These are phyloP conservation scores for Pichia deserticola DNA, from an alignment of 805 yeast genomes.

Conservation along the genomic window DNA sequence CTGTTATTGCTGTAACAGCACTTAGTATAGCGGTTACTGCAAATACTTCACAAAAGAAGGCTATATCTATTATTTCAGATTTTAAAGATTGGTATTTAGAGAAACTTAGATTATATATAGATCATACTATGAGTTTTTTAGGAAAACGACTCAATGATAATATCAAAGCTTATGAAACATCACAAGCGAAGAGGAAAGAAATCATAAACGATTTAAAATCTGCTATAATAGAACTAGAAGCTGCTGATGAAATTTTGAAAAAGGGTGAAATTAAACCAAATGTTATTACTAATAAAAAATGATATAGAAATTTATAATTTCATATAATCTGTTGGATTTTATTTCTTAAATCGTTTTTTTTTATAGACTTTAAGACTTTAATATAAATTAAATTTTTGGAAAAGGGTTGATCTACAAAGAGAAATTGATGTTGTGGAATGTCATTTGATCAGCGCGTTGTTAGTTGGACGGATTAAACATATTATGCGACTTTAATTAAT, in stretches of 20 bases:
- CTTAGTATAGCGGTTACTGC: slow-evolving; percentile 24
- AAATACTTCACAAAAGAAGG: slow-evolving; percentile 20
- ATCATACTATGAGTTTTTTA: slow-evolving; percentile 16
- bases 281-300: too few species aligned
- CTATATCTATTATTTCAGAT: slow-evolving; percentile 11
- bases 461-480: too few species aligned
- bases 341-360: too few species aligned
- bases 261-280: too few species aligned
- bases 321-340: too few species aligned
- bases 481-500: too few species aligned
- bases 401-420: too few species aligned
- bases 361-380: too few species aligned
- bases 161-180: slow-evolving; percentile 11
- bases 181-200: slow-evolving; percentile 9
- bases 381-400: too few species aligned
- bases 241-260: slow-evolving; percentile 3
- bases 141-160: slow-evolving; percentile 14
- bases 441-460: too few species aligned
- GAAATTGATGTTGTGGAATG: too few species aligned
- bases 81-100: slow-evolving; percentile 24
- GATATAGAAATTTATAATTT: too few species aligned
- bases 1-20: slow-evolving; percentile 22
- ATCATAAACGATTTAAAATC: slow-evolving; percentile 10
- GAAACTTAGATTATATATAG: slow-evolving; percentile 20
- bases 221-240: slow-evolving; percentile 11